Percentiles rank a stretch among this genome's conserved stretches.
These are phyloP conservation scores for Apiospora marii DNA, from an alignment of 2,329 filamentous ascomycete species.

Conservation along the genomic window DNA sequence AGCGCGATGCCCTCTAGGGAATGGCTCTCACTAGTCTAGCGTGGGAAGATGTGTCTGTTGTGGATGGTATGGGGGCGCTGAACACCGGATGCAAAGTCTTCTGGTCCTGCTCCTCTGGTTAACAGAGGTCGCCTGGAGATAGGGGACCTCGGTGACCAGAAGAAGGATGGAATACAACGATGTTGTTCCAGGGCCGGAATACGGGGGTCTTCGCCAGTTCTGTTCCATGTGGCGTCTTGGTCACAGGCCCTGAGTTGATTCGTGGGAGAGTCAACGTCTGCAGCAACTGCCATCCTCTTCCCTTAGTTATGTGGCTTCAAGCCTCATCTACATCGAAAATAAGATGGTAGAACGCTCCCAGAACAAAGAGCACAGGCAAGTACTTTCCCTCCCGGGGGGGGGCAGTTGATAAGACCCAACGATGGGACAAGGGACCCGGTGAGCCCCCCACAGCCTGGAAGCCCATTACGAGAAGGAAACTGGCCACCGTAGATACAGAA, in stretches of 20 bases:
- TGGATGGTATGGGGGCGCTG: neutral
- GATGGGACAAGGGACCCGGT: neutral
- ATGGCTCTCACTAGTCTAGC: neutral
- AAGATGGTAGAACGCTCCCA: too few species aligned
- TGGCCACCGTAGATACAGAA: neutral
- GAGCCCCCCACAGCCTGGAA: neutral
- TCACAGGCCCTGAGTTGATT: neutral
- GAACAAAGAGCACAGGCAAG: too few species aligned
- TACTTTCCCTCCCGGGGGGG: too few species aligned
- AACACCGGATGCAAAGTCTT: neutral
- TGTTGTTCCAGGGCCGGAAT: neutral
- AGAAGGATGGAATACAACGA: too few species aligned
- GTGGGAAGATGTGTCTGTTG: neutral
- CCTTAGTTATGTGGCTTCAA: neutral
- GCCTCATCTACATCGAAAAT: too few species aligned
- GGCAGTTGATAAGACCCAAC: neutral
- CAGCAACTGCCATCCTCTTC: neutral
- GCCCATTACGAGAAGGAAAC: neutral
- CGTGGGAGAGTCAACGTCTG: too few species aligned
- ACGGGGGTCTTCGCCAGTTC: neutral
- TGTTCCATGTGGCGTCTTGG: neutral
- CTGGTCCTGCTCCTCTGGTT: neutral
- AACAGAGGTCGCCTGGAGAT: neutral
- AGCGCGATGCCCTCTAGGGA: neutral
- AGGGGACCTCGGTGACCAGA: neutral